Evolutionary conservation across 495 filamentous ascomycete species (phyloP).

Genomic region (Glonium stellatum): DNA sequence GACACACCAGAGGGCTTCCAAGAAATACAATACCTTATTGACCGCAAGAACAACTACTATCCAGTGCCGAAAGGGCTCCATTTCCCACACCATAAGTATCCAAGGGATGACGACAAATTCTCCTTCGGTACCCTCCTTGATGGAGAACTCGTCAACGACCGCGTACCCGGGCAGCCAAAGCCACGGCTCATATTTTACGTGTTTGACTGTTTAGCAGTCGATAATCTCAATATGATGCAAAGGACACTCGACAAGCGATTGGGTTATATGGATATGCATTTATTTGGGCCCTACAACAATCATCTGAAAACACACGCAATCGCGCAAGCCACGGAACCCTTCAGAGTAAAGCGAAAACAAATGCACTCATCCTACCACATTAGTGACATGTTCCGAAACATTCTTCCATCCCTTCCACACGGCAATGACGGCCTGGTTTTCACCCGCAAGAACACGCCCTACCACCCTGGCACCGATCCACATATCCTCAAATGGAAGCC

Average conservation of each 20-base stretch:
- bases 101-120: conserved; percentile 51
- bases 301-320: conserved; percentile 54
- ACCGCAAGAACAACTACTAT: conserved; percentile 96
- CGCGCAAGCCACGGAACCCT: conserved; percentile 63
- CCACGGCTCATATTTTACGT: conserved; percentile 67
- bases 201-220: conserved; percentile 84
- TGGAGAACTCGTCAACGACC: conserved; percentile 86
- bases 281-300: conserved; percentile 71
- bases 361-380: conserved; percentile 84
- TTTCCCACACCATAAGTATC: conserved; percentile 63
- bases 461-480: conserved; percentile 81
- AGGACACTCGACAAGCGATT: conserved; percentile 81
- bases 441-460: conserved; percentile 77
- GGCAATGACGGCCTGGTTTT: conserved; percentile 97
- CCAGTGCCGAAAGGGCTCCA: conserved; percentile 62
- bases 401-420: conserved; percentile 77
- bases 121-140: conserved; percentile 81
- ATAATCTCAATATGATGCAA: conserved; percentile 66
- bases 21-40: conserved; percentile 71
- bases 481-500: conserved; percentile 98
- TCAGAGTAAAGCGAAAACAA: conserved; percentile 75
- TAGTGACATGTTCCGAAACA: conserved; percentile 78
- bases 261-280: conserved; percentile 70
- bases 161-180: conserved; percentile 51
- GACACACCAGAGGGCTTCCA: conserved; percentile 38